These are phyloP conservation scores for Trichoderma virens DNA, from an alignment of 495 filamentous ascomycete genomes.

Conservation along the genomic window DNA sequence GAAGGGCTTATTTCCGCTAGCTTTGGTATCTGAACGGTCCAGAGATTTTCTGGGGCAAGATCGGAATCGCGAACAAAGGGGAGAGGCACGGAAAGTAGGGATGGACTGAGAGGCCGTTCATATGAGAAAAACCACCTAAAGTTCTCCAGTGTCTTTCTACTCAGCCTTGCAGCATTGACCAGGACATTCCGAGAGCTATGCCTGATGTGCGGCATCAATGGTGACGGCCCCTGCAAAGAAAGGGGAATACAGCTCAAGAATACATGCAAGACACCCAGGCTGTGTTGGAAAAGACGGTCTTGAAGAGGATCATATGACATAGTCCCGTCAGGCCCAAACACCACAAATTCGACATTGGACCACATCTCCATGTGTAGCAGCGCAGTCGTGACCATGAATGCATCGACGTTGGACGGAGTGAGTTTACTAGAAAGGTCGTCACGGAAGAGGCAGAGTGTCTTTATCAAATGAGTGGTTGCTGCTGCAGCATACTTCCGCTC, in stretches of 20 bases:
- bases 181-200: slow-evolving; percentile 7
- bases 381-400: not conserved
- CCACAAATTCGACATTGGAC: slow-evolving; percentile 13
- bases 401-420: not conserved
- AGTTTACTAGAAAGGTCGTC: not conserved
- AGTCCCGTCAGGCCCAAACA: not conserved
- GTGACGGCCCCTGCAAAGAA: slow-evolving; percentile 10
- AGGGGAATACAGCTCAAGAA: slow-evolving; percentile 12
- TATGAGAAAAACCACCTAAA: not conserved
- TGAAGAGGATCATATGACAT: not conserved
- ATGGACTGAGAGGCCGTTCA: not conserved
- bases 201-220: slow-evolving; percentile 10
- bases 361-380: slow-evolving; percentile 15
- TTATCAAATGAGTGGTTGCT: slow-evolving; percentile 12
- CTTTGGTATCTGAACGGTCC: not conserved
- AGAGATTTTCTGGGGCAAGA: not conserved
- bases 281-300: slow-evolving; percentile 14
- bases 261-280: slow-evolving; percentile 10
- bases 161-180: slow-evolving; percentile 1
- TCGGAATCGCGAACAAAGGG: not conserved
- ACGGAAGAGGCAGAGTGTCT: not conserved
- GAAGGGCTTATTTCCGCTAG: not conserved
- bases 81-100: not conserved
- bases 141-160: not conserved
- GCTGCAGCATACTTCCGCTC: slow-evolving; percentile 9